These are phyloP conservation scores for Berkeleyomyces rouxiae DNA, from an alignment of 2,329 filamentous ascomycete genomes.

Conservation along the genomic window DNA sequence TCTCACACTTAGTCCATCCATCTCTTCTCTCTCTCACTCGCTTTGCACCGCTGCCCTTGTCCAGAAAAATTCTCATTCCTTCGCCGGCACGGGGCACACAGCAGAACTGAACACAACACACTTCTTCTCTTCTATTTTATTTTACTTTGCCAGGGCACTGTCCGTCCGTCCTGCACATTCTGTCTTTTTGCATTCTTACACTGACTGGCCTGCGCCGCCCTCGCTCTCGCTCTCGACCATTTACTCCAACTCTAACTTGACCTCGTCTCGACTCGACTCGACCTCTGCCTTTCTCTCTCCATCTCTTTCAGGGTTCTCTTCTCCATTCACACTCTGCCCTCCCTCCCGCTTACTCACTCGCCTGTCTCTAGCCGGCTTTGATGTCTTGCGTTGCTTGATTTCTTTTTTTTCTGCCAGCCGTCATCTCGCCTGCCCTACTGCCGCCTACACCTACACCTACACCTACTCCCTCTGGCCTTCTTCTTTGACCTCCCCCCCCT, in stretches of 20 bases:
- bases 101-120: background rate
- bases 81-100: slow-evolving; percentile 9
- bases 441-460: background rate
- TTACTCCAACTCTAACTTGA: background rate
- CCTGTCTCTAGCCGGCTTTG: background rate
- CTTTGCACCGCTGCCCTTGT: slow-evolving; percentile 10
- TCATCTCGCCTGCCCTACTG: background rate
- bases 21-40: background rate
- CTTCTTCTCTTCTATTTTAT: background rate
- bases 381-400: background rate
- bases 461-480: background rate
- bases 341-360: background rate
- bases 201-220: background rate
- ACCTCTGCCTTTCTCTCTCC: background rate
- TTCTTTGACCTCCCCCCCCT: background rate
- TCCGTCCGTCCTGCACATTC: background rate
- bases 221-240: background rate
- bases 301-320: background rate
- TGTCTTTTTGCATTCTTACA: background rate
- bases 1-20: background rate
- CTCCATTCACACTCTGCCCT: background rate
- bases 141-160: background rate
- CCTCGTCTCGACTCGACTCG: background rate
- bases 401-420: background rate
- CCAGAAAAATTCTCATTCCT: slow-evolving; percentile 14